Base-by-base conservation (phyloP, 2,329 filamentous ascomycete genomes). In the Tolypocladium inflatum region DNA sequence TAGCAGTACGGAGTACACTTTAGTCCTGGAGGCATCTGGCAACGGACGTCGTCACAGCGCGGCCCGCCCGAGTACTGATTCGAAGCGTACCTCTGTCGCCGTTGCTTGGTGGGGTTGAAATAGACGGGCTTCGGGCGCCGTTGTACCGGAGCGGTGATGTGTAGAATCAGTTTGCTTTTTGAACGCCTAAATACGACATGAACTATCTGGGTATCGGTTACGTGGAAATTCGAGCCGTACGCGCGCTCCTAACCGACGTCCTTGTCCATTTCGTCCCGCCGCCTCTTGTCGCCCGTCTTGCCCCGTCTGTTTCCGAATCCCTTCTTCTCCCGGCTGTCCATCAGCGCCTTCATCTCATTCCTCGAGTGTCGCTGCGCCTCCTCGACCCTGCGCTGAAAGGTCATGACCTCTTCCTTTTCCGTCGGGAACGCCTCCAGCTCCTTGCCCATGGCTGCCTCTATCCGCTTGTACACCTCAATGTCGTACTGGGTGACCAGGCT, bases 401-500 rank as follows among this genome's bases (percentile, higher is more conserved):
- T 80, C 84, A 95, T 89, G 0, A 92, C 90, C 69, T 96, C 90
- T 21, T 94, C 90, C 75, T 91, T 90, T 54, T 86, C 83, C 0
- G 84, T 79, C 9, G 82, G 76, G 66, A 89, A 89, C 68, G 89
- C 86, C 0, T 79, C 72, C 57, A 95, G 76, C 73, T 92, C 86
- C 75, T 88, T 89, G 15, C 89, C 89, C 15, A 97, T 76, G 0
- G 91, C 90, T 7, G 85, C 84, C 72, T 97, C 92, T 55, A 96
- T 96, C 23, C 91, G 79, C 66, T 87, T 75, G 73, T 84, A 95
- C 41, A 94, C 81, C 70, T 92, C 89, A 1, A 92, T 76, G 66
- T 96, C 91, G 64, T 95, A 96, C 72, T 96, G 91, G 0, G 90
- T 96, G 6, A 94, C 87, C 10, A 97, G 75, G 56, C 80, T 90